Evolutionary conservation across 352 stramenopile genomes (phyloP).

Genomic region (Aphanomyces cochlioides): DNA sequence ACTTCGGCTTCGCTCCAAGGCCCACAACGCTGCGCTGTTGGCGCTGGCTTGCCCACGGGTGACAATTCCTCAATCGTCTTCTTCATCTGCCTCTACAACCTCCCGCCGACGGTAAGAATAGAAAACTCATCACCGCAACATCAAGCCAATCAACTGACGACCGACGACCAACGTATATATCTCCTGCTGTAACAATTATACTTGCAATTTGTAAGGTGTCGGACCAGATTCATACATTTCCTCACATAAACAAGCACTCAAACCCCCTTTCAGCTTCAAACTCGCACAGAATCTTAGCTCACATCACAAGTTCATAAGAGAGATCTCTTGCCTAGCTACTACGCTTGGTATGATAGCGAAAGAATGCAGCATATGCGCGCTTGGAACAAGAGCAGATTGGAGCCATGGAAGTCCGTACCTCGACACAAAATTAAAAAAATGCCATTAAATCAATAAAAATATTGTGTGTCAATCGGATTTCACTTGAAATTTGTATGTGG

Average conservation of each 20-base stretch:
- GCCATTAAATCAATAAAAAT: not conserved
- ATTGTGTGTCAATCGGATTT: not conserved
- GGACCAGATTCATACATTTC: too few species aligned
- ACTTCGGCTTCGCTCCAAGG: slow-evolving; percentile 27
- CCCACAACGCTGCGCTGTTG: slow-evolving; percentile 3
- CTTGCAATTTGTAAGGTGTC: not conserved
- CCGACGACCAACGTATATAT: not conserved
- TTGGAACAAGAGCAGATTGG: too few species aligned
- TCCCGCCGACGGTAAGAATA: slow-evolving; percentile 18
- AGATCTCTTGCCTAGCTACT: too few species aligned
- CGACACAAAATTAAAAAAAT: not conserved
- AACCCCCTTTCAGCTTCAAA: too few species aligned
- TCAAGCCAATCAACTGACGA: not conserved
- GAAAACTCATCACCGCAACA: slow-evolving; percentile 14
- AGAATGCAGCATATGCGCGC: too few species aligned
- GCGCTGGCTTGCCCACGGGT: not conserved
- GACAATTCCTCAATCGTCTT: slow-evolving; percentile 22
- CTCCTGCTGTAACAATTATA: not conserved
- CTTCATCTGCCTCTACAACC: not conserved
- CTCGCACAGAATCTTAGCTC: too few species aligned
- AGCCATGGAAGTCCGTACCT: too few species aligned
- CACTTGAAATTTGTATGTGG: slow-evolving; percentile 13
- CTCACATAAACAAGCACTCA: too few species aligned
- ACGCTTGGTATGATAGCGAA: too few species aligned
- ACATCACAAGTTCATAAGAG: too few species aligned